phyloP scores from a whole-genome alignment of 2,329 filamentous ascomycete species.

The Pestalotiopsis sp. region DNA sequence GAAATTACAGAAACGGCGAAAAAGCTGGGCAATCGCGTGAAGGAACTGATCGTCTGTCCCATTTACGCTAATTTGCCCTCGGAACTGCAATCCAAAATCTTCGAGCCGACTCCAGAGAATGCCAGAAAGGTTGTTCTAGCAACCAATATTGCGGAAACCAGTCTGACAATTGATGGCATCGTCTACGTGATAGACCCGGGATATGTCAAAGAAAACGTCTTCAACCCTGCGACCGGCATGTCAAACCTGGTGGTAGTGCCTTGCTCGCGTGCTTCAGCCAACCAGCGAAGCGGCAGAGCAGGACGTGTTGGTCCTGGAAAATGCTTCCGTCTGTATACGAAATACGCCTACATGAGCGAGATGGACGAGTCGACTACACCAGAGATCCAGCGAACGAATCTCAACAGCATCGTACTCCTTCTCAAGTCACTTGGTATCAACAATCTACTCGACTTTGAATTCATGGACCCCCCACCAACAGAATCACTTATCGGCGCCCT shows the following conservation, averaged over 20 bases:
- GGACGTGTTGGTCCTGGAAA: conserved; percentile 91
- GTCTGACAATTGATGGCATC: conserved; percentile 93
- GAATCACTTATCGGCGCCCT: conserved; percentile 87
- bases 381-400: conserved; percentile 88
- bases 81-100: conserved; percentile 90
- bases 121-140: conserved; percentile 90
- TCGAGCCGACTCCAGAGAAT: conserved; percentile 85
- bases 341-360: conserved; percentile 92
- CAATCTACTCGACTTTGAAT: conserved; percentile 91
- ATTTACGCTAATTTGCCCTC: conserved; percentile 94
- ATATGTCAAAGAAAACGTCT: conserved; percentile 94
- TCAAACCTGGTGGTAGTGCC: conserved; percentile 89
- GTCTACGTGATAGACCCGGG: conserved; percentile 95
- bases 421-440: conserved; percentile 91
- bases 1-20: conserved; percentile 83
- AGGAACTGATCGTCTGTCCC: conserved; percentile 86
- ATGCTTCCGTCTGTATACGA: conserved; percentile 91
- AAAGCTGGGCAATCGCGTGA: conserved; percentile 82
- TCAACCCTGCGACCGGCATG: conserved; percentile 90
- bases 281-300: conserved; percentile 89
- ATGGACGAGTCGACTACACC: conserved; percentile 90
- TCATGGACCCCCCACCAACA: conserved; percentile 90
- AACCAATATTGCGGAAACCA: conserved; percentile 97
- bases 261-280: conserved; percentile 87
- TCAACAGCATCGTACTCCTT: conserved; percentile 81